Conservation (phyloP, 148 eudicot species). For the Oxyria digyna region DNA sequence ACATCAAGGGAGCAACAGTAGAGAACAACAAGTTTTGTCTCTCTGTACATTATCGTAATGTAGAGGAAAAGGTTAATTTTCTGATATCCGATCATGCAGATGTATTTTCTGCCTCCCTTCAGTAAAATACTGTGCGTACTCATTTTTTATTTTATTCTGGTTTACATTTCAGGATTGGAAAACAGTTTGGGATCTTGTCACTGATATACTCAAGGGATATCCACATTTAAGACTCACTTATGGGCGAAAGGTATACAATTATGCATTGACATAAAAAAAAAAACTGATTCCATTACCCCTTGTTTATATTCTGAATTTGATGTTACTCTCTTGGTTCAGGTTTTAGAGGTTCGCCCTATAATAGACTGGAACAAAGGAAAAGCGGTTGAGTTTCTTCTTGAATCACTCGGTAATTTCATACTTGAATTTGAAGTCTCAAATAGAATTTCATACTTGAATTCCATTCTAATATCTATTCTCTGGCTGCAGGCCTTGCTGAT, state of each 20-base stretch:
- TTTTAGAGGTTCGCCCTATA: conserved; percentile 87
- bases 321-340: conserved; percentile 19
- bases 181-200: conserved; percentile 43
- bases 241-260: conserved; percentile 61
- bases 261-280: background rate
- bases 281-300: background rate
- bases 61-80: conserved; percentile 65
- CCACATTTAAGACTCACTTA: conserved; percentile 72
- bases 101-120: background rate
- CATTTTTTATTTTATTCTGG: background rate
- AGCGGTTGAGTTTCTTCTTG: conserved; percentile 87
- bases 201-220: conserved; percentile 41
- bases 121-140: background rate
- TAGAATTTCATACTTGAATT: background rate
- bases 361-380: conserved; percentile 97
- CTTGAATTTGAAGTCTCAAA: background rate
- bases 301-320: background rate
- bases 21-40: conserved; percentile 93
- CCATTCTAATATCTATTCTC: background rate
- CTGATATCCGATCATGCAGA: background rate
- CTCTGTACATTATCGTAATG: conserved; percentile 93
- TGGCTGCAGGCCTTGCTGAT: conserved; percentile 41
- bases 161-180: conserved; percentile 49
- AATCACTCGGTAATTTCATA: conserved; percentile 62
- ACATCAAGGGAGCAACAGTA: conserved; percentile 60